Evolutionary conservation across 2,329 filamentous ascomycete genomes (phyloP).

Genomic region (Ambrosiella xylebori): DNA sequence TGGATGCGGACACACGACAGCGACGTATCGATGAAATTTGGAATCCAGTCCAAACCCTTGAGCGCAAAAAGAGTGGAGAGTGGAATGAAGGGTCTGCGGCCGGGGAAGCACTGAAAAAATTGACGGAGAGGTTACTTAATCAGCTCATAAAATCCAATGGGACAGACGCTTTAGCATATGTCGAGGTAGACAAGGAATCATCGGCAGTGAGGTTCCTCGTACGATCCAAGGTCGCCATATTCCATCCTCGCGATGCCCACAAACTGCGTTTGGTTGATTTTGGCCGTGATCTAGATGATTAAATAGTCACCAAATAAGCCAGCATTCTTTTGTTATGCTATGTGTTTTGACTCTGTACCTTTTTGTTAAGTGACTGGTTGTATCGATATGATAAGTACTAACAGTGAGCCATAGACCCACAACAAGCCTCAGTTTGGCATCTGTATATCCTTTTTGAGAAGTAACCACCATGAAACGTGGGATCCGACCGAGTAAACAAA

Average conservation of each 20-base stretch:
- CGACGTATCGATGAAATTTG: conserved; percentile 48
- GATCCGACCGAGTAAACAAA: no score
- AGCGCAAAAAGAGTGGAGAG: conserved; percentile 16
- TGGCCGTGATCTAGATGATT: conserved; percentile 43
- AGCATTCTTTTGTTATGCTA: neutral
- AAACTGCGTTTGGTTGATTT: conserved; percentile 44
- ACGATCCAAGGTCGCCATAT: conserved; percentile 46
- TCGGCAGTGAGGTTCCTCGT: conserved; percentile 47
- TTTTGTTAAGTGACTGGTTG: neutral
- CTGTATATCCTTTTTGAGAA: no score
- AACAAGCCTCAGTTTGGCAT: no score
- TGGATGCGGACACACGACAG: conserved; percentile 35
- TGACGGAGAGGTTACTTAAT: conserved; percentile 45
- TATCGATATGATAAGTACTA: no score
- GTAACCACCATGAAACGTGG: no score
- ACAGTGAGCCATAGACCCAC: no score
- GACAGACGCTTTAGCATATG: conserved; percentile 38
- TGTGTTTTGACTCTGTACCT: neutral
- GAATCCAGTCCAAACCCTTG: conserved; percentile 23
- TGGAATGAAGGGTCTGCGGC: conserved; percentile 34
- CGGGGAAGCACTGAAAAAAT: conserved; percentile 37
- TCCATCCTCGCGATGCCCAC: conserved; percentile 46
- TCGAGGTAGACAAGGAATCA: conserved; percentile 40
- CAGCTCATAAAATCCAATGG: conserved; percentile 36
- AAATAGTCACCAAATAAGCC: neutral